A percentile compares a stretch with the other conserved stretches of the same genome.
These are phyloP conservation scores for Candida buenavistaensis DNA, from an alignment of 1,139 yeast species.

Conservation along the genomic window DNA sequence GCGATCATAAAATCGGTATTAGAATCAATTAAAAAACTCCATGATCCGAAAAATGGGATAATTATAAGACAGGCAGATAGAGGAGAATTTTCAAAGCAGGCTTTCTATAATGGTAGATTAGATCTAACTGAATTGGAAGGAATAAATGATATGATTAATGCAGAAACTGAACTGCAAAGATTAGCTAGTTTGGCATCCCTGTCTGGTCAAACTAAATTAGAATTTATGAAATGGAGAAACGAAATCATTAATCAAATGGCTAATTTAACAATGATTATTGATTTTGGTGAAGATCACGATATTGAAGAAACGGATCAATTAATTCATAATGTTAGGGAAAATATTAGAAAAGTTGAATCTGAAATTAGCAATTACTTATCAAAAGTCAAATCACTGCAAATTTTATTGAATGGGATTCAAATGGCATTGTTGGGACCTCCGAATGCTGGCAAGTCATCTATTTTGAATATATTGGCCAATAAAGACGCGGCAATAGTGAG, in stretches of 20 bases:
- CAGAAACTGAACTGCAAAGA: conserved; percentile 91
- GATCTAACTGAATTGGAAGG: conserved; percentile 89
- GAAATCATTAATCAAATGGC: conserved; percentile 68
- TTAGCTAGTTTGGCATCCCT: conserved; percentile 71
- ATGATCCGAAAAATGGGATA: conserved; percentile 36
- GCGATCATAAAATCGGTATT: conserved; percentile 78
- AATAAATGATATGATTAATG: conserved; percentile 82
- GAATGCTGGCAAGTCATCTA: conserved; percentile 92
- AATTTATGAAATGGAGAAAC: conserved; percentile 68
- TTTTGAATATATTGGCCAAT: conserved; percentile 70
- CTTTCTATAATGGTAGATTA: conserved; percentile 68
- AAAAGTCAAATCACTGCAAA: conserved; percentile 58
- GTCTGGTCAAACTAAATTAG: conserved; percentile 59
- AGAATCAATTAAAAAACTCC: conserved; percentile 56
- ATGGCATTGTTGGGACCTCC: conserved; percentile 86
- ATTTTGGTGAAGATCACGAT: conserved; percentile 95
- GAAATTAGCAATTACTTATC: conserved; percentile 52
- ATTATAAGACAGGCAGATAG: conserved; percentile 81
- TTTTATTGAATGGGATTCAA: conserved; percentile 72
- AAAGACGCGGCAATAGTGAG: conserved; percentile 92
- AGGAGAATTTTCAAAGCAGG: conserved; percentile 89
- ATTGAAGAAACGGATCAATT: conserved; percentile 59
- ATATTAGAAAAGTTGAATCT: conserved; percentile 37
- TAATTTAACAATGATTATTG: conserved; percentile 80
- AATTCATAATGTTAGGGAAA: conserved; percentile 48